Base-by-base conservation (phyloP, 441 rosid genomes). In the Jatropha podagrica region DNA sequence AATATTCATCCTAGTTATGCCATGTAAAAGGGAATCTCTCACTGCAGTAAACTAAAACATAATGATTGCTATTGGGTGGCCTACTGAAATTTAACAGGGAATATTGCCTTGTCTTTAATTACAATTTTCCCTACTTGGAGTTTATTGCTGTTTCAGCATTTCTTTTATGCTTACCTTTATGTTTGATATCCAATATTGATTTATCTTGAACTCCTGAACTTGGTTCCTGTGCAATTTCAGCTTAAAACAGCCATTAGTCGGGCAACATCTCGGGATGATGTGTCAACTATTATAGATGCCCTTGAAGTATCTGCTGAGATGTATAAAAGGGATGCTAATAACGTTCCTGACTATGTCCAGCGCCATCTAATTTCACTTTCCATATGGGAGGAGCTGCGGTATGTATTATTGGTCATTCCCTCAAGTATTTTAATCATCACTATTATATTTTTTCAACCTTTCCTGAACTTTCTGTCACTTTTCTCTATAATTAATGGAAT, bases 291-390 rank as follows among this genome's bases (percentile, higher is more conserved):
- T 76, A 90, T 89, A 83, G 97, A 94, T 76, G 99, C 97, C 77
- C 94, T 96, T 81, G 99, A 91, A 90, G 98, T 94, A 69, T 96
- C 99, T 74, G 97, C 98, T 75, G 98, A 91, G 82, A 94, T 96
- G 96, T 91, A 83, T 77, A 94, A 90, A 88, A 96, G 84, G 87
- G 98, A 94, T 76, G 85, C 85, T 79, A 94, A 91, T 87, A 94
- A 88, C 84, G 96, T 96, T 73, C 88, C 92, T 60, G 98, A 96
- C 84, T 91, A 85, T 87, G 88, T 96, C 74, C 97, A 96, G 82
- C 98, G 98, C 67, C 99, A 96, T 88, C 94, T 96, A 68, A 86
- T 92, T 85, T 87, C 98, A 52, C 79, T 96, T 58, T 90, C 98
- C 69, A 94, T 94, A 54, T 96, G 99, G 99, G 99, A 94, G 85